A percentile compares a stretch with the other conserved stretches of the same genome.
These are phyloP conservation scores for Boletellus ananiceps DNA, from an alignment of 768 basidiomycete genomes.

Conservation along the genomic window DNA sequence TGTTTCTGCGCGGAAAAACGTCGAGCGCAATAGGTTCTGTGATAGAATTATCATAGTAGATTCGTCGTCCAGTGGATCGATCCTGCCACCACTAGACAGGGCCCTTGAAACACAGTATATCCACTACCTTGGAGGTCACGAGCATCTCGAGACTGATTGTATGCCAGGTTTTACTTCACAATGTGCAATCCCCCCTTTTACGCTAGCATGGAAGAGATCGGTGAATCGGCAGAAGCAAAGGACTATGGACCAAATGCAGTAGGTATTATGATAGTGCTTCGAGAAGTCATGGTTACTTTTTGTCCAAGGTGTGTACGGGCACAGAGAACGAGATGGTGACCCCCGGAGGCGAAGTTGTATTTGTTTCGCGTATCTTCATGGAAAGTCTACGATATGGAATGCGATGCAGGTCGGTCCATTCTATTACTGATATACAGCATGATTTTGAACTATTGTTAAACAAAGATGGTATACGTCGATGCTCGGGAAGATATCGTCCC, in stretches of 20 bases:
- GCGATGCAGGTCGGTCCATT: constrained; percentile 50
- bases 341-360: constrained; percentile 76
- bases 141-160: neutral
- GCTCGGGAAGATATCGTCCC: constrained; percentile 81
- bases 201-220: constrained; percentile 63
- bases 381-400: constrained; percentile 57
- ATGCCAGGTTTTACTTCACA: constrained; percentile 60
- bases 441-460: neutral
- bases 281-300: neutral
- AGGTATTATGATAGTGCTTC: constrained; percentile 18
- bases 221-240: constrained; percentile 55
- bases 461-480: constrained; percentile 86
- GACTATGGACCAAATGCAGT: constrained; percentile 67
- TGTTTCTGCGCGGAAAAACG: constrained; percentile 49
- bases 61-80: constrained; percentile 33
- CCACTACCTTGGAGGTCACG: neutral
- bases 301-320: constrained; percentile 74
- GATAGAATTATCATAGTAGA: constrained; percentile 47
- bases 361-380: constrained; percentile 70
- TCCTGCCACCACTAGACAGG: constrained; percentile 37
- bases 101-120: constrained; percentile 5
- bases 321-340: constrained; percentile 87
- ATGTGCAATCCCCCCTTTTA: constrained; percentile 99
- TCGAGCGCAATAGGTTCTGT: constrained; percentile 51
- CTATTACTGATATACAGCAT: neutral